A percentile compares a stretch with the other conserved stretches of the same genome.
These are phyloP conservation scores for Helenozyma baotianmanensis DNA, from an alignment of 805 yeast species.

Conservation along the genomic window DNA sequence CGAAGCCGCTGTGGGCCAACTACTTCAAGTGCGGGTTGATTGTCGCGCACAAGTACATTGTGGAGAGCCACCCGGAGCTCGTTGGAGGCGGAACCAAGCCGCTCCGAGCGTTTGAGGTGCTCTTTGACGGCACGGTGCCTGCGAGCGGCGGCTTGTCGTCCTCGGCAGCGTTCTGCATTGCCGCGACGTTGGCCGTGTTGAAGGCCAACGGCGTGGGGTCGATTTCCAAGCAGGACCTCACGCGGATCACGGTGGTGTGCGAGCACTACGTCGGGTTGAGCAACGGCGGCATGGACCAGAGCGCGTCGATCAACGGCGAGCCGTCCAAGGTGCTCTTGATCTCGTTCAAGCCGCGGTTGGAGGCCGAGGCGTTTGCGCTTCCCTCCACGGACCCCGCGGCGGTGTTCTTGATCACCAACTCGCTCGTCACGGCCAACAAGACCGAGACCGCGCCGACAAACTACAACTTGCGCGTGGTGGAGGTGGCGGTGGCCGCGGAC, in stretches of 20 bases:
- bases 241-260: conserved; percentile 56
- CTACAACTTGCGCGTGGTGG: conserved; percentile 69
- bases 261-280: conserved; percentile 73
- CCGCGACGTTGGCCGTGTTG: conserved; percentile 55
- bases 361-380: conserved; percentile 50
- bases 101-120: conserved; percentile 47
- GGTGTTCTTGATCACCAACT: conserved; percentile 59
- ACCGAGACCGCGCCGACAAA: conserved; percentile 66
- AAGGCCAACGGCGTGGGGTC: conserved; percentile 43
- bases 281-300: conserved; percentile 79
- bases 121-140: conserved; percentile 63
- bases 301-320: conserved; percentile 65
- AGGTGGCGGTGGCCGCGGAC: conserved; percentile 64
- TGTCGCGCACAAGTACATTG: conserved; percentile 51
- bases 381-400: conserved; percentile 43
- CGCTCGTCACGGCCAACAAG: conserved; percentile 59
- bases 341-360: conserved; percentile 55
- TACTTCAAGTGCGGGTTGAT: conserved; percentile 63
- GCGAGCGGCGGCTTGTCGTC: conserved; percentile 70
- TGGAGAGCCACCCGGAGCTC: conserved; percentile 26
- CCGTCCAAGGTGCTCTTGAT: conserved; percentile 53
- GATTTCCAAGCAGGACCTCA: conserved; percentile 49
- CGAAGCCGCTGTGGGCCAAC: conserved; percentile 56
- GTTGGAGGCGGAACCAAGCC: conserved; percentile 15
- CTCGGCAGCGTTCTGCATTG: conserved; percentile 68